Percentiles rank a stretch among this genome's conserved stretches.
These are phyloP conservation scores for Hysterangium stoloniferum DNA, from an alignment of 768 basidiomycete genomes.

Conservation along the genomic window DNA sequence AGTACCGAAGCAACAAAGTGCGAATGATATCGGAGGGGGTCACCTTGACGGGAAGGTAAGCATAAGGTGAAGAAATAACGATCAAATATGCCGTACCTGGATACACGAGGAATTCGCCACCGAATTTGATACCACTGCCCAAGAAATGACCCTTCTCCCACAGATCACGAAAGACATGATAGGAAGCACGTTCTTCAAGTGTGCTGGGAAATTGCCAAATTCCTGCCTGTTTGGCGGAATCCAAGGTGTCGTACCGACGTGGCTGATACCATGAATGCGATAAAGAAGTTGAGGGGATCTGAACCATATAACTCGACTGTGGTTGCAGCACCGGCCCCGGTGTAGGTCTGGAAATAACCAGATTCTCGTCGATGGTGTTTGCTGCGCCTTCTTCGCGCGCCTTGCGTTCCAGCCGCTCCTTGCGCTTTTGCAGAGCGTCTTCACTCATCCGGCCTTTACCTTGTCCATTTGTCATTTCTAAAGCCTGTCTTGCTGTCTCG, in stretches of 20 bases:
- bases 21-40: constrained; percentile 93
- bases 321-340: constrained; percentile 6
- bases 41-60: constrained; percentile 42
- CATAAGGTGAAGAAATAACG: not conserved
- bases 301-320: constrained; percentile 39
- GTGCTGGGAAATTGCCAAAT: constrained; percentile 73
- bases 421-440: constrained; percentile 63
- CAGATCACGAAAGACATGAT: constrained; percentile 69
- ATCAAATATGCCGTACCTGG: constrained; percentile 68
- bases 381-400: constrained; percentile 19
- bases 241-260: constrained; percentile 45
- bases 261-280: constrained; percentile 63
- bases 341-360: constrained; percentile 7
- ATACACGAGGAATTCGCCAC: constrained; percentile 93
- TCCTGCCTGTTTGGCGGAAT: constrained; percentile 53
- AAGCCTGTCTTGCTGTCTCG: constrained; percentile 28
- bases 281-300: constrained; percentile 59
- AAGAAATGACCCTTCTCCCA: constrained; percentile 83
- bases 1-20: constrained; percentile 87
- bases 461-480: constrained; percentile 25
- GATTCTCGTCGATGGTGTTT: not conserved
- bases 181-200: constrained; percentile 61
- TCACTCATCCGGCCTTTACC: constrained; percentile 34
- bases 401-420: constrained; percentile 49
- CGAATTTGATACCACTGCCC: constrained; percentile 89